Evolutionary conservation across 495 filamentous ascomycete genomes (phyloP).

Genomic region (Podospora sp.): DNA sequence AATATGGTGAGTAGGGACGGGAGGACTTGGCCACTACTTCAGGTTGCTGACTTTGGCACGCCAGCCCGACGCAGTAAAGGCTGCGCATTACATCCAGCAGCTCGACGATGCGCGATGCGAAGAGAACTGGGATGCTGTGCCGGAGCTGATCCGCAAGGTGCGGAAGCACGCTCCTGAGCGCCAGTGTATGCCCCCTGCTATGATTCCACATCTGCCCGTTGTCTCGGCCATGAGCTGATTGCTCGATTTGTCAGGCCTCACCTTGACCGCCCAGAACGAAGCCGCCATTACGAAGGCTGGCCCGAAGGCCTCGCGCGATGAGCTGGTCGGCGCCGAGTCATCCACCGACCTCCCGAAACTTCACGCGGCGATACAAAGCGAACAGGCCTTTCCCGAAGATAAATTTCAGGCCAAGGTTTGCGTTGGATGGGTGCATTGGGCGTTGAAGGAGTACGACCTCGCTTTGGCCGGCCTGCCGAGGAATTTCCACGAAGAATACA

Average conservation of each 20-base stretch:
- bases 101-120: slow-evolving; percentile 86
- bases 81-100: slow-evolving; percentile 72
- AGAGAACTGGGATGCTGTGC: slow-evolving; percentile 86
- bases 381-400: slow-evolving; percentile 63
- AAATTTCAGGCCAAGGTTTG: slow-evolving; percentile 78
- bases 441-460: slow-evolving; percentile 64
- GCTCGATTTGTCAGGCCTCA: slow-evolving; percentile 59
- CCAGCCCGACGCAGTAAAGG: slow-evolving; percentile 64
- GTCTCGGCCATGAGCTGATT: slow-evolving; percentile 11
- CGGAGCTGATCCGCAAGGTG: slow-evolving; percentile 86
- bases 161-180: slow-evolving; percentile 89
- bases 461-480: slow-evolving; percentile 65
- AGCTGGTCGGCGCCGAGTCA: slow-evolving; percentile 41
- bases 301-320: slow-evolving; percentile 46
- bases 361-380: slow-evolving; percentile 66
- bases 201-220: background rate
- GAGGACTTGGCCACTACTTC: background rate
- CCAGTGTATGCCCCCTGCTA: slow-evolving; percentile 63
- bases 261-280: slow-evolving; percentile 75
- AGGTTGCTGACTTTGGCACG: slow-evolving; percentile 21
- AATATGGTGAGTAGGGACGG: slow-evolving; percentile 31
- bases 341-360: slow-evolving; percentile 63
- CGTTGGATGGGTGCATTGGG: slow-evolving; percentile 81
- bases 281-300: slow-evolving; percentile 59
- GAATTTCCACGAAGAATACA: slow-evolving; percentile 56